Evolutionary conservation across 2,329 filamentous ascomycete species (phyloP).

Genomic region (Volutella citrinella): DNA sequence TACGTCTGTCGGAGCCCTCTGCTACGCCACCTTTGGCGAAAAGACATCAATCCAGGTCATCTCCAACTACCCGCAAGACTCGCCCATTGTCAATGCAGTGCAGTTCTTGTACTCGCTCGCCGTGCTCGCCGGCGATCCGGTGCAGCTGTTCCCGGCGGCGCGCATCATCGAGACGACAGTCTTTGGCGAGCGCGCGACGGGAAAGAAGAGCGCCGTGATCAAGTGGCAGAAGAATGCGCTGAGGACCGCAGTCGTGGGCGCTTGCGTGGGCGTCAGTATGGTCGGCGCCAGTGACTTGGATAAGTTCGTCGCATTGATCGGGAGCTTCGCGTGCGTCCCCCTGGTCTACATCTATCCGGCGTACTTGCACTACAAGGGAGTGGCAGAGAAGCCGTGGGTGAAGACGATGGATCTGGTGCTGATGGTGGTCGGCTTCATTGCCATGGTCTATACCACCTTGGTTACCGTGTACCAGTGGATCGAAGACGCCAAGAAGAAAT

Average conservation of each 20-base stretch:
- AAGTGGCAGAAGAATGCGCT: constrained; percentile 78
- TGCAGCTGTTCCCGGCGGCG: constrained; percentile 72
- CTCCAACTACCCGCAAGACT: constrained; percentile 70
- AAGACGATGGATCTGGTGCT: constrained; percentile 60
- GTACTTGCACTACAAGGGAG: constrained; percentile 65
- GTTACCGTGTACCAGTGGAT: constrained; percentile 50
- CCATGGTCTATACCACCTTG: constrained; percentile 69
- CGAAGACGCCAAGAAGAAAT: constrained; percentile 17
- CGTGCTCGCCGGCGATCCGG: constrained; percentile 69
- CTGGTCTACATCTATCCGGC: constrained; percentile 76
- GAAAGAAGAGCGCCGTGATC: constrained; percentile 60
- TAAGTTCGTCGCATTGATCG: constrained; percentile 72
- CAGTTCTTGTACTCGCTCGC: constrained; percentile 73
- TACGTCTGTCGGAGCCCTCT: constrained; percentile 68
- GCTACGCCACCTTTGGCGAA: constrained; percentile 70
- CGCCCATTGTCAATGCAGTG: constrained; percentile 70
- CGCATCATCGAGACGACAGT: constrained; percentile 67
- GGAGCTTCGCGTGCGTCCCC: constrained; percentile 70
- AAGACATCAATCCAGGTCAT: constrained; percentile 71
- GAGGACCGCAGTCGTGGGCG: constrained; percentile 51
- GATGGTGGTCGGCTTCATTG: constrained; percentile 60
- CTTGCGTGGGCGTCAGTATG: constrained; percentile 61
- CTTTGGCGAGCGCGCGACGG: constrained; percentile 62
- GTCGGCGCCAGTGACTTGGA: constrained; percentile 67
- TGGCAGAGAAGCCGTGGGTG: constrained; percentile 53